Evolutionary conservation across 2,329 filamentous ascomycete species (phyloP).

Genomic region (Arachnopeziza araneosa): DNA sequence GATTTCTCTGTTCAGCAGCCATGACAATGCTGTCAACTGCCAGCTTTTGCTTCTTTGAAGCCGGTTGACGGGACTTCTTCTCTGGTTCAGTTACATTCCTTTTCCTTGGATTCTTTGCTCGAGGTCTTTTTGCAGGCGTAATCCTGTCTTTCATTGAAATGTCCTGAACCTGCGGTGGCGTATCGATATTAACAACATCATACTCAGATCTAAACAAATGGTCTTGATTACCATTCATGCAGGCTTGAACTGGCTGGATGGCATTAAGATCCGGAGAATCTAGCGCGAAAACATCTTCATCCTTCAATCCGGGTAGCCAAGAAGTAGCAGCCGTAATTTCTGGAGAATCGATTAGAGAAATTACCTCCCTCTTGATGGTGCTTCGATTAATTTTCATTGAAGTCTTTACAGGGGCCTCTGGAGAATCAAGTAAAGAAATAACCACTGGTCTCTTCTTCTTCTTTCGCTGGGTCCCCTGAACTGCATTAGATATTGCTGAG

Average conservation of each 20-base stretch:
- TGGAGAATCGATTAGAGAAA: not conserved
- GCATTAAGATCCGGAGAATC: not conserved
- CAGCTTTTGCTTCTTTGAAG: not conserved
- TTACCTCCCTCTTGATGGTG: not conserved
- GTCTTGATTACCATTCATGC: not conserved
- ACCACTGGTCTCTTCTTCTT: not conserved
- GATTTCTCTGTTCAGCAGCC: not conserved
- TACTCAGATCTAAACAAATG: not conserved
- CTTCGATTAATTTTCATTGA: no score
- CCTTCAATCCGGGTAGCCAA: no score
- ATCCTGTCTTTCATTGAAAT: not conserved
- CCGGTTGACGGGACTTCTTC: not conserved
- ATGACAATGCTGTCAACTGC: not conserved
- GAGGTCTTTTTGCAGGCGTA: not conserved
- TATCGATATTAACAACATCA: not conserved
- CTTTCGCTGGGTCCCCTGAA: not conserved
- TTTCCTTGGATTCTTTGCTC: not conserved
- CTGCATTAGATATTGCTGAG: no score
- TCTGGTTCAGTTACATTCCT: not conserved
- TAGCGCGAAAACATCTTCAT: no score
- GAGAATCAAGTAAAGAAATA: not conserved
- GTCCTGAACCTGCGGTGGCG: not conserved
- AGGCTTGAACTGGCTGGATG: not conserved
- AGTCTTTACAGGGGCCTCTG: not conserved
- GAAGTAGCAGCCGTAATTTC: no score